Percentiles rank a stretch among this genome's conserved stretches.
Conservation (phyloP, 257 asterid species). For the Solanum appendiculatum region DNA sequence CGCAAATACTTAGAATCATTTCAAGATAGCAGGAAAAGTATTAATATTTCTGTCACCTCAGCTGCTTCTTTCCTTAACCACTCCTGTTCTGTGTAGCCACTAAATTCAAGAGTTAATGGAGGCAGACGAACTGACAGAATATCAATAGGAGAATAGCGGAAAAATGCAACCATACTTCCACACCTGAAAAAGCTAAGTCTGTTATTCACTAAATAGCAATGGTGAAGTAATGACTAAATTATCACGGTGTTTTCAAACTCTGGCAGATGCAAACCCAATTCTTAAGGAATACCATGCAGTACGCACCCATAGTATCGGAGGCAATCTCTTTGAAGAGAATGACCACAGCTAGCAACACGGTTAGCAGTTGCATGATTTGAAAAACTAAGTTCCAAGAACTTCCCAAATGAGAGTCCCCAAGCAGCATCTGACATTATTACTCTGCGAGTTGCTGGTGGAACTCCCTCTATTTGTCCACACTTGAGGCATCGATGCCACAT, state of each 20-base stretch:
- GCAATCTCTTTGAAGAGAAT: slow-evolving; percentile 95
- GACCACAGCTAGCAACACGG: slow-evolving; percentile 93
- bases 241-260: neutral
- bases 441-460: slow-evolving; percentile 78
- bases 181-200: slow-evolving; percentile 35
- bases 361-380: slow-evolving; percentile 89
- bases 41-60: slow-evolving; percentile 39
- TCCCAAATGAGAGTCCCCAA: slow-evolving; percentile 98
- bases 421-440: slow-evolving; percentile 95
- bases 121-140: slow-evolving; percentile 77
- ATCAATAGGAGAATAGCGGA: slow-evolving; percentile 77
- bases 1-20: neutral
- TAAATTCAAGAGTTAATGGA: slow-evolving; percentile 67
- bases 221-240: neutral
- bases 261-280: neutral
- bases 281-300: neutral
- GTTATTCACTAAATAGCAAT: neutral
- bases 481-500: slow-evolving; percentile 99
- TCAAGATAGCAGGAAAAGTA: neutral
- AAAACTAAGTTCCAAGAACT: slow-evolving; percentile 95
- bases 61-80: slow-evolving; percentile 65
- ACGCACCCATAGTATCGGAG: slow-evolving; percentile 88
- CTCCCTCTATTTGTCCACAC: slow-evolving; percentile 54
- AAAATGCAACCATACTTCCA: slow-evolving; percentile 86
- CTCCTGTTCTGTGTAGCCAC: slow-evolving; percentile 43